Evolutionary conservation across 495 filamentous ascomycete species (phyloP).

Genomic region (Penicillium atrosanguineum): DNA sequence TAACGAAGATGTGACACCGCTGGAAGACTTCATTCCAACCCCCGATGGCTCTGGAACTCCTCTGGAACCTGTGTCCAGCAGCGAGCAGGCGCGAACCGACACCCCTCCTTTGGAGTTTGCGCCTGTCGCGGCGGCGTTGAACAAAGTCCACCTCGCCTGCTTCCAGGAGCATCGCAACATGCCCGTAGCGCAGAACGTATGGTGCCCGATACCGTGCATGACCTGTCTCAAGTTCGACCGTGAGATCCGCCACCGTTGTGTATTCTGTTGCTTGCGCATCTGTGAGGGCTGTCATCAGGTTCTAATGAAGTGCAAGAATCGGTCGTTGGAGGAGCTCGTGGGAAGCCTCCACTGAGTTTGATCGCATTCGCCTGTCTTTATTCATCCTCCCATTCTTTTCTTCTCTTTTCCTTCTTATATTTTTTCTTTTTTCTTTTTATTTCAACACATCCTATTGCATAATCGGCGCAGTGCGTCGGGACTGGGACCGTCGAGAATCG

Average conservation of each 20-base stretch:
- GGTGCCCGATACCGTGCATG: slow-evolving; percentile 51
- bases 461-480: slow-evolving; percentile 12
- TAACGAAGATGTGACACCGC: slow-evolving; percentile 17
- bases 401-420: slow-evolving; percentile 4
- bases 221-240: slow-evolving; percentile 45
- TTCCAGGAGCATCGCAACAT: slow-evolving; percentile 47
- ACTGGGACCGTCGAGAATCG: neutral
- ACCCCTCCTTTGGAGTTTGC: slow-evolving; percentile 35
- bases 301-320: slow-evolving; percentile 36
- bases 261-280: slow-evolving; percentile 49
- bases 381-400: slow-evolving; percentile 1
- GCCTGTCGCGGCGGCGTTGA: slow-evolving; percentile 37
- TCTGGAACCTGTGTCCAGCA: slow-evolving; percentile 24
- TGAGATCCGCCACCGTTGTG: slow-evolving; percentile 45
- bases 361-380: neutral
- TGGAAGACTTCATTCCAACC: slow-evolving; percentile 42
- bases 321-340: slow-evolving; percentile 38
- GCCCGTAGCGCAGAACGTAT: slow-evolving; percentile 40
- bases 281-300: slow-evolving; percentile 40
- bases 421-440: neutral
- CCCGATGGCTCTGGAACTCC: slow-evolving; percentile 29
- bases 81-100: slow-evolving; percentile 28
- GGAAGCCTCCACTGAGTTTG: slow-evolving; percentile 7
- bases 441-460: slow-evolving; percentile 10
- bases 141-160: slow-evolving; percentile 41